Evolutionary conservation across 2,329 filamentous ascomycete species (phyloP).

Genomic region (Aureobasidium sp.): DNA sequence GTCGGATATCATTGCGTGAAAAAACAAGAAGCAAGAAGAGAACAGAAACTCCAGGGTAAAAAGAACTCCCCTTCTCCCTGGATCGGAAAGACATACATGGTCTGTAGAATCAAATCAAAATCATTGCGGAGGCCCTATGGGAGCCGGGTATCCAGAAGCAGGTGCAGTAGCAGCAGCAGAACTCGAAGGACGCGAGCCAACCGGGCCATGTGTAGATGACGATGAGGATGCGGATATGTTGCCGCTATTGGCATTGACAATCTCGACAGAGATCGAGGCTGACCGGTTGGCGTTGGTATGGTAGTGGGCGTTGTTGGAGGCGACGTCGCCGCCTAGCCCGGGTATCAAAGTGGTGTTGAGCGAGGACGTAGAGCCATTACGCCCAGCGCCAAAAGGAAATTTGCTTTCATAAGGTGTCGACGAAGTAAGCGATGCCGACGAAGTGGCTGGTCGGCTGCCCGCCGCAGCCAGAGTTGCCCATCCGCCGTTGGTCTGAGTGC

Average conservation of each 20-base stretch:
- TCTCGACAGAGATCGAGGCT: constrained; percentile 6
- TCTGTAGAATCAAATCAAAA: constrained; percentile 18
- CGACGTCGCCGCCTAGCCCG: constrained; percentile 33
- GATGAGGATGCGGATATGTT: constrained; percentile 1
- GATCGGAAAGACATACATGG: constrained; percentile 7
- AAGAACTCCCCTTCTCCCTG: neutral
- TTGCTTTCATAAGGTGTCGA: constrained; percentile 56
- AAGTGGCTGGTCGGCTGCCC: constrained; percentile 58
- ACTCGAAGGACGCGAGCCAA: constrained; percentile 20
- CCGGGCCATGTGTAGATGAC: constrained; percentile 14
- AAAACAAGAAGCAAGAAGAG: constrained; percentile 7
- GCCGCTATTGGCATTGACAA: constrained; percentile 2
- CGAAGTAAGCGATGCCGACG: constrained; percentile 51
- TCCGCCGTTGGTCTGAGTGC: constrained; percentile 29
- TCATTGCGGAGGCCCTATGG: constrained; percentile 34
- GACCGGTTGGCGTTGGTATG: constrained; percentile 10
- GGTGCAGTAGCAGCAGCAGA: constrained; percentile 18
- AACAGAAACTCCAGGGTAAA: neutral
- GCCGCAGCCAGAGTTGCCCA: constrained; percentile 45
- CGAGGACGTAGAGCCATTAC: constrained; percentile 33
- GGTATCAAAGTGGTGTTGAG: constrained; percentile 32
- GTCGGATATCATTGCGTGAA: constrained; percentile 13
- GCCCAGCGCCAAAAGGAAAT: constrained; percentile 53
- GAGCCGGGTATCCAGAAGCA: constrained; percentile 35
- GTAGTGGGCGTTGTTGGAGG: constrained; percentile 21